Evolutionary conservation across 1,284 basidiomycete genomes (phyloP), one percentile per base, ranked within the genome.

Genomic region (Phlebopus sp.): DNA sequence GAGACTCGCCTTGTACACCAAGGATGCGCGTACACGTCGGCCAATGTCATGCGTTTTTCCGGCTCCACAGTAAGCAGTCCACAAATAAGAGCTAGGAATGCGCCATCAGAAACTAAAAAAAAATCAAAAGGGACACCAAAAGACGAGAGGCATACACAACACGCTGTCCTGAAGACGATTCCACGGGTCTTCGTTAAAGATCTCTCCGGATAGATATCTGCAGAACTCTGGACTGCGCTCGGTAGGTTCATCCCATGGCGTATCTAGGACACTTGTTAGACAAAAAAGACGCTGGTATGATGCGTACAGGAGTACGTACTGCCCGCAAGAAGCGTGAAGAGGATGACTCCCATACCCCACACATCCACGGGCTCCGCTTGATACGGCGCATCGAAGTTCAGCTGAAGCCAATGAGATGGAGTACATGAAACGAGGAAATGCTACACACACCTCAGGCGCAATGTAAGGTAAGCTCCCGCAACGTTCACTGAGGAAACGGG

Each of bases 241-340:
- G 0, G 93, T 93, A 3, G 96, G 94, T 63, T 97, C 90, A 62
- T 98, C 96, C 96, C 96, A 99, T 1, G 96, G 97, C 0, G 96
- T 98, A 64, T 97, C 93, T 97, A 17, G 41, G 45, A 64, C 97
- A n/a, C 93, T 96, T 17, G 41, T 45, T 8, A 44, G 53, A n/a
- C 31, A 17, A 18, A 31, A 34, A 52, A 43, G 31, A n/a, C n/a
- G n/a, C n/a, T 7, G 15, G 5, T 13, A 15, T 10, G 15, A n/a
- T 19, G 2, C 10, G 7, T n/a, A 5, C 15, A 5, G 18, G 0
- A 32, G 39, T 9, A 79, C 92, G 57, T 64, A 95, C 94, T 98
- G 43, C 96, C 96, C 4, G 84, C 86, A 0, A 99, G 76, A 50
- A 98, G 72, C 0, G 96, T 93, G 64, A 92, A 98, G 1, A 99